Base-by-base conservation (phyloP, 1,284 basidiomycete genomes). In the Singerocomus inundabilis region DNA sequence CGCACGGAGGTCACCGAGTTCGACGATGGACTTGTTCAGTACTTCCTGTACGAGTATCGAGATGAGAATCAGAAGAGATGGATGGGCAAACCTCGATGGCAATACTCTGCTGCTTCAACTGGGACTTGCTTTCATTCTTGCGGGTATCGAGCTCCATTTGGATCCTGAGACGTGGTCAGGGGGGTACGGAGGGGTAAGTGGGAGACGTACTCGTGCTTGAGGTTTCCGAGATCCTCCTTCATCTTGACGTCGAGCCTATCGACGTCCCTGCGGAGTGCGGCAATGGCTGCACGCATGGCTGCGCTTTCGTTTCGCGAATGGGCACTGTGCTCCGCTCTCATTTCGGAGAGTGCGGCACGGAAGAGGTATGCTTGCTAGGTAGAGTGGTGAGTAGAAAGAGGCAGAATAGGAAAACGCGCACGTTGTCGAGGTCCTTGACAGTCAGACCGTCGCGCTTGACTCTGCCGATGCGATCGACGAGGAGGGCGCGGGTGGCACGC, bases 91-190 rank as follows among this genome's bases (percentile, higher is more conserved):
- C 95, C 81, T 98, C 94, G 49, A 97, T 91, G 29, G 79, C 76
- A 52, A 98, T 89, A 61, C 96, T 94, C 60, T 89, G 84, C 38
- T 80, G 79, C 72, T 97, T 98, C 58, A 91, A 70, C 51, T 97
- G 93, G 12, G 86, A 80, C 64, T 87, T 90, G n/a, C 88, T 83
- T 67, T 99, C 97, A 58, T 89, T 91, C 73, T 96, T 98, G 52
- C 95, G 80, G 56, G 85, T 93, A 66, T 97, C 94, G 60, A 98
- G 79, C 52, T 99, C 96, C 80, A 99, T 93, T 68, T 98, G 93
- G 51, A 96, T 90, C 62, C 91, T 91, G 52, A 8, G 46, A 36
- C 51, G 43, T 42, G 45, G 46, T 44, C 16, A 49, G 36, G 48
- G 2, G 26, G 36, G n/a, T 32, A 32, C n/a, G 46, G 51, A 26